Conservation (phyloP, 2,329 filamentous ascomycete species). For the Graphium sp. region DNA sequence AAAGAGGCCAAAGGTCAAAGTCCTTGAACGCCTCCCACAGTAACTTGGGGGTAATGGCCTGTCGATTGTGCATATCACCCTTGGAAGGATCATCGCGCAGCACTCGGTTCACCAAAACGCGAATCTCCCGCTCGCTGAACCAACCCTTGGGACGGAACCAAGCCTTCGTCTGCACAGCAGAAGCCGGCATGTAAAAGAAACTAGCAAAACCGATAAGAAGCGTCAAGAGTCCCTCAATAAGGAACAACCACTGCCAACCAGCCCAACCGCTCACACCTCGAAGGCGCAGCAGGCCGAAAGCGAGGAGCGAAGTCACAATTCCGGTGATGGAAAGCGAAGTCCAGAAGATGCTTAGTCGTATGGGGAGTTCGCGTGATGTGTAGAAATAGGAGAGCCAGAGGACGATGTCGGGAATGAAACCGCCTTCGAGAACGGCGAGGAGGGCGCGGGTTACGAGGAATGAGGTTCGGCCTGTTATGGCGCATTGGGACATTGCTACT, state of each 20-base stretch:
- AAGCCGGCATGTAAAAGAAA: conserved; percentile 36
- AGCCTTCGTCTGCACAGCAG: conserved; percentile 31
- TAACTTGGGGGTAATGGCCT: conserved; percentile 28
- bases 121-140: conserved; percentile 37
- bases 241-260: conserved; percentile 42
- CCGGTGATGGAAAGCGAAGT: conserved; percentile 4
- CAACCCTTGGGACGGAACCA: conserved; percentile 34
- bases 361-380: conserved; percentile 12
- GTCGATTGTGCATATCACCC: conserved; percentile 39
- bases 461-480: conserved; percentile 11
- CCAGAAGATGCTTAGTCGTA: conserved; percentile 13
- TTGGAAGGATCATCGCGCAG: conserved; percentile 39
- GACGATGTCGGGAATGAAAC: conserved; percentile 36
- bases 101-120: conserved; percentile 40
- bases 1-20: conserved; percentile 39
- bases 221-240: conserved; percentile 26
- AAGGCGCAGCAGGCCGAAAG: conserved; percentile 30
- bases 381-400: conserved; percentile 15
- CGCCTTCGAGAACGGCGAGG: conserved; percentile 34
- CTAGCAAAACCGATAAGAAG: conserved; percentile 31
- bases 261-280: conserved; percentile 24
- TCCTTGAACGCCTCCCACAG: conserved; percentile 32
- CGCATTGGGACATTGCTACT: conserved; percentile 8
- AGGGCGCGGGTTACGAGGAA: conserved; percentile 15
- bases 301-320: conserved; percentile 14